These are phyloP conservation scores for Starmerella vaccinii DNA, from an alignment of 805 yeast genomes.

Conservation along the genomic window DNA sequence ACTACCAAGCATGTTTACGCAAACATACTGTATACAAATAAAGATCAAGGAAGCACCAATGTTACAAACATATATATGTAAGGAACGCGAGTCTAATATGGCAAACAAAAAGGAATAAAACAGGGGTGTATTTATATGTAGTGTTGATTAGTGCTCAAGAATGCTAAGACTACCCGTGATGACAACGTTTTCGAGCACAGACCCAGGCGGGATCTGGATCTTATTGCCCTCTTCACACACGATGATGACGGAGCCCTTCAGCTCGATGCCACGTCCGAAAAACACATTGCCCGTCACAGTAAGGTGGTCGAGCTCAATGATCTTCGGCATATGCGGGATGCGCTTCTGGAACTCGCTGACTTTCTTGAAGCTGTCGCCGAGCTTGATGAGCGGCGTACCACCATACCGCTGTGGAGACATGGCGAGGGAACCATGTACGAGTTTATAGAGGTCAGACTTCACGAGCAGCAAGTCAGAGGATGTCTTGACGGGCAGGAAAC, in stretches of 20 bases:
- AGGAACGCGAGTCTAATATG: background rate
- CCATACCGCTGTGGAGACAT: conserved; percentile 79
- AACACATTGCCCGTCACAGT: conserved; percentile 94
- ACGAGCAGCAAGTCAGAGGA: conserved; percentile 90
- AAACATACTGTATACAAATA: too few species aligned
- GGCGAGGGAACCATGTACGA: conserved; percentile 83
- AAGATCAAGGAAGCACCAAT: too few species aligned
- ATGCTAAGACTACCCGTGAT: conserved; percentile 94
- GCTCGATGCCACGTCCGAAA: conserved; percentile 78
- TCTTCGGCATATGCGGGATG: conserved; percentile 90
- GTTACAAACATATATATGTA: background rate
- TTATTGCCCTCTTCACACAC: conserved; percentile 95
- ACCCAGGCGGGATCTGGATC: conserved; percentile 95
- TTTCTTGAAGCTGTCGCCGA: conserved; percentile 94
- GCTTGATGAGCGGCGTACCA: conserved; percentile 86
- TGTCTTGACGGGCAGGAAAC: conserved; percentile 97
- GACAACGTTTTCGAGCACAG: conserved; percentile 89
- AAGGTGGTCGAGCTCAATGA: conserved; percentile 91
- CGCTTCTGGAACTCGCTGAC: conserved; percentile 83
- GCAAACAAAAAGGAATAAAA: background rate
- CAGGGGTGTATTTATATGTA: background rate
- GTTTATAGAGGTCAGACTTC: conserved; percentile 83
- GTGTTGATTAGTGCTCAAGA: conserved; percentile 57
- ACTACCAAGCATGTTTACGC: too few species aligned
- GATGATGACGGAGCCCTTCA: conserved; percentile 94